phyloP scores from a whole-genome alignment of 1,139 yeast genomes.

The Blastobotrys elegans region DNA sequence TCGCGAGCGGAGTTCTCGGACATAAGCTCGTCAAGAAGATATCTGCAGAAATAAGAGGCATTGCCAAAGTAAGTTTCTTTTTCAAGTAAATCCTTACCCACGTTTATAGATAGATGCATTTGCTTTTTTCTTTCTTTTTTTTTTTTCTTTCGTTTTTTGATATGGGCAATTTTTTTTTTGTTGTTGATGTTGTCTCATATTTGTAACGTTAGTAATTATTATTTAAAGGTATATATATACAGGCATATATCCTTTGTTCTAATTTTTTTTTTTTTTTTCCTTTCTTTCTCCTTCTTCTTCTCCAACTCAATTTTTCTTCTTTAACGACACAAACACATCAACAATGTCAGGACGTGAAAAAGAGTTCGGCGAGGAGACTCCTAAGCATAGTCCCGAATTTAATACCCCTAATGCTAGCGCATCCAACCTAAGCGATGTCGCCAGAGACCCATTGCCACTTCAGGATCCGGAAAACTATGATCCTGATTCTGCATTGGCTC shows the following conservation, averaged over 20 bases:
- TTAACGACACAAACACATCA: background rate
- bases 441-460: conserved; percentile 12
- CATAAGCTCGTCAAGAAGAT: background rate
- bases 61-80: background rate
- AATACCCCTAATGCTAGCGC: conserved; percentile 7
- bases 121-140: background rate
- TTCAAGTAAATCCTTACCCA: background rate
- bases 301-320: background rate
- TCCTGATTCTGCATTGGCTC: conserved; percentile 17
- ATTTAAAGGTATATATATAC: background rate
- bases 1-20: too few species aligned
- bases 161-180: too few species aligned
- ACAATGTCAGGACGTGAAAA: background rate
- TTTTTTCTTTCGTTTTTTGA: too few species aligned
- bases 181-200: background rate
- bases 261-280: conserved; percentile 1
- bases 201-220: background rate
- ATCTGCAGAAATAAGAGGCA: too few species aligned
- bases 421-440: conserved; percentile 1
- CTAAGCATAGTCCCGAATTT: conserved; percentile 3
- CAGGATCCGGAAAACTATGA: conserved; percentile 20
- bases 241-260: background rate
- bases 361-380: conserved; percentile 2
- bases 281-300: background rate
- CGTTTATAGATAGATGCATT: too few species aligned